Percentiles rank a stretch among this genome's conserved stretches.
Evolutionary conservation across 306 rosid genomes (phyloP).

Genomic region (Malus sieversii): DNA sequence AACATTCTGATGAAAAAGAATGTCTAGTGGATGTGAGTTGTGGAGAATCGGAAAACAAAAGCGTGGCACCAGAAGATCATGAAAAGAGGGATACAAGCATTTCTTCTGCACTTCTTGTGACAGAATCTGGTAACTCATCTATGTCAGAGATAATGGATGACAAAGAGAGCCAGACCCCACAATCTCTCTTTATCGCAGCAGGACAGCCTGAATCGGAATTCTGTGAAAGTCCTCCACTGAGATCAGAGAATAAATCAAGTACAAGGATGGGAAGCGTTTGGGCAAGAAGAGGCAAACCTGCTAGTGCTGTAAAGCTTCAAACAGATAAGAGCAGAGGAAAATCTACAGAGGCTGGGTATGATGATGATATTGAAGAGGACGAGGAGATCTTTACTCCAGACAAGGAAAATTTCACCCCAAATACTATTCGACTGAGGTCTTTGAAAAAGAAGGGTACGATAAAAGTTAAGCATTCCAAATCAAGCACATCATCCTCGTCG

Average conservation of each 20-base stretch:
- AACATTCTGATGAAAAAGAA: slow-evolving; percentile 12
- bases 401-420: slow-evolving; percentile 65
- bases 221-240: slow-evolving; percentile 11
- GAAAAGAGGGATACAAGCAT: slow-evolving; percentile 15
- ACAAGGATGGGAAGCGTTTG: slow-evolving; percentile 29
- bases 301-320: slow-evolving; percentile 42
- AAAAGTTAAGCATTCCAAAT: slow-evolving; percentile 27
- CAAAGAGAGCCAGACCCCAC: background rate
- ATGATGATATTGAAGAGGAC: slow-evolving; percentile 24
- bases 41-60: slow-evolving; percentile 16
- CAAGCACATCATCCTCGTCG: slow-evolving; percentile 25
- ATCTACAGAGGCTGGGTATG: slow-evolving; percentile 13
- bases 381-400: slow-evolving; percentile 48
- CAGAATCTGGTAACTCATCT: slow-evolving; percentile 12
- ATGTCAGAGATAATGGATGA: slow-evolving; percentile 10
- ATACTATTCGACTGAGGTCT: slow-evolving; percentile 31
- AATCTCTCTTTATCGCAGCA: slow-evolving; percentile 9
- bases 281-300: slow-evolving; percentile 65
- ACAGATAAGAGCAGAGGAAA: slow-evolving; percentile 31
- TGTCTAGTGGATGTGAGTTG: slow-evolving; percentile 8
- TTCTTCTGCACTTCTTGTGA: background rate
- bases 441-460: slow-evolving; percentile 40
- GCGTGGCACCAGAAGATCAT: slow-evolving; percentile 4
- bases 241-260: slow-evolving; percentile 20
- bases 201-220: slow-evolving; percentile 25